Evolutionary conservation across 2,329 filamentous ascomycete genomes (phyloP).

Genomic region (Phyllosticta paracitricarpa): DNA sequence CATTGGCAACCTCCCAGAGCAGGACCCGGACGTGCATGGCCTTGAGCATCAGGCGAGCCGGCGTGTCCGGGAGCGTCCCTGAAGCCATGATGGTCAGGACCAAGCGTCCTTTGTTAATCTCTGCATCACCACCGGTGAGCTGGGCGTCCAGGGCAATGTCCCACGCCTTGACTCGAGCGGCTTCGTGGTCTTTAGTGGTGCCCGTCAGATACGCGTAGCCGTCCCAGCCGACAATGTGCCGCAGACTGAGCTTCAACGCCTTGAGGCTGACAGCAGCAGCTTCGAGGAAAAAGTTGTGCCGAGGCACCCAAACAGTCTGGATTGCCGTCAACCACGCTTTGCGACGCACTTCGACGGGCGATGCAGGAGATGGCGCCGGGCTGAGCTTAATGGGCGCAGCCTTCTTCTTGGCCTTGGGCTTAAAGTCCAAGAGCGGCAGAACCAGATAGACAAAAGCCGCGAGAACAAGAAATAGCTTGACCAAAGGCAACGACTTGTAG

Average conservation of each 20-base stretch:
- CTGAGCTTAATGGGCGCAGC: slow-evolving; percentile 31
- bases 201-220: slow-evolving; percentile 72
- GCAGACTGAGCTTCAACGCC: slow-evolving; percentile 68
- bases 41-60: slow-evolving; percentile 78
- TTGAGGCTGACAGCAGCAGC: slow-evolving; percentile 71
- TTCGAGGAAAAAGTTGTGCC: slow-evolving; percentile 77
- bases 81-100: slow-evolving; percentile 81
- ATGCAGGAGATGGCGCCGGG: slow-evolving; percentile 60
- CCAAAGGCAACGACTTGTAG: slow-evolving; percentile 29
- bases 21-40: slow-evolving; percentile 85
- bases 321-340: slow-evolving; percentile 90
- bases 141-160: slow-evolving; percentile 88
- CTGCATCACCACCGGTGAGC: slow-evolving; percentile 77
- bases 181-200: slow-evolving; percentile 73
- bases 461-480: slow-evolving; percentile 42
- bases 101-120: slow-evolving; percentile 79
- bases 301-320: slow-evolving; percentile 84
- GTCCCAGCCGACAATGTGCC: slow-evolving; percentile 66
- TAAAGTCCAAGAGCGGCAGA: slow-evolving; percentile 47
- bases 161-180: slow-evolving; percentile 83
- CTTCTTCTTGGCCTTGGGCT: slow-evolving; percentile 44
- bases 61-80: slow-evolving; percentile 74
- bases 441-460: slow-evolving; percentile 47
- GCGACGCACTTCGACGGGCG: slow-evolving; percentile 73
- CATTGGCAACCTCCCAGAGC: slow-evolving; percentile 65